Evolutionary conservation across 371 early-diverging fungal species (phyloP), one percentile per base, ranked within the genome.

Genomic region (Mucor saturninus): DNA sequence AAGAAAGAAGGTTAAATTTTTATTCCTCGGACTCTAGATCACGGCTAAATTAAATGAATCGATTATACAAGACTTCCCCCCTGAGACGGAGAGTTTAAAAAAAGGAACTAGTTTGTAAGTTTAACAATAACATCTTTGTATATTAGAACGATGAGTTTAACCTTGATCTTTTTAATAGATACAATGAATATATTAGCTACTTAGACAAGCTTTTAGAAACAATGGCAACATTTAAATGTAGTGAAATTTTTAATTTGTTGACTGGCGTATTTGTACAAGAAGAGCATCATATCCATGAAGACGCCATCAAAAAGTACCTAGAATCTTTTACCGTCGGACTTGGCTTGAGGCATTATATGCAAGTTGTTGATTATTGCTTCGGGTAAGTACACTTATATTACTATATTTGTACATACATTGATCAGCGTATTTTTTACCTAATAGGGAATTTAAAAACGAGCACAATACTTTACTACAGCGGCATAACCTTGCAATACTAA

Each of bases 231-330:
- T 69, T 77, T 10, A 74, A 78, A 46, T 83, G 80, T 4, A 63
- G 68, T 1, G 66, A 68, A 2, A 57, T 91, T 1, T 86, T 86
- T 55, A 77, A 83, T 30, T 61, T 77, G 0, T 60, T 90, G 29
- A 71, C 84, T 30, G 72, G 76, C 0, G 75, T 85, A 10, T 71
- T 89, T 39, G 83, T 88, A 39, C 82, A 86, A 42, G 83, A 87
- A 42, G 63, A 72, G 3, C 69, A 86, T 11, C 85, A 89, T 51
- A 64, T 73, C 0, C 83, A 85, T 46, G 78, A 80, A 13, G 70
- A 74, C 15, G 68, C 62, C 7, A 78, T 86, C 15, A 67, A 74
- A 6, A 64, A 61, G 4, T 57, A 59, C 28, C 71, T 85, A 8
- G 68, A 76, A 0, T 74, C 63, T 0, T 85, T 80, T 46, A 71